phyloP scores from a whole-genome alignment of 2,329 filamentous ascomycete species.

The Scedosporium dehoogii region DNA sequence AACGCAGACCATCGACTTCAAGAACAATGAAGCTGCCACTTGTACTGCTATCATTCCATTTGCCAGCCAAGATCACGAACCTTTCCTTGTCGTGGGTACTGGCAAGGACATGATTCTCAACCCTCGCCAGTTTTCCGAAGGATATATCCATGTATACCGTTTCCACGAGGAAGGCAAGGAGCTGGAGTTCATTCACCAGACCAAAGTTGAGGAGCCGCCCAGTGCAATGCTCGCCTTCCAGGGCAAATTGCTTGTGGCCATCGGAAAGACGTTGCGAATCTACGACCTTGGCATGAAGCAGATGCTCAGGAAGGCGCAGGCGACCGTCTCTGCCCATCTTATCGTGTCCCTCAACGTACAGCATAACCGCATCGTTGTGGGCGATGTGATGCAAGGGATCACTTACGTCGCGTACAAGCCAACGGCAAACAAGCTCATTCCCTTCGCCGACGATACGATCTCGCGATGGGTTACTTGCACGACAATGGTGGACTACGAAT shows the following conservation, averaged over 20 bases:
- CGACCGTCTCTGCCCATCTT: constrained; percentile 67
- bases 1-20: constrained; percentile 68
- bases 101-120: constrained; percentile 79
- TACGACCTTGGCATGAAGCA: constrained; percentile 93
- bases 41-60: constrained; percentile 80
- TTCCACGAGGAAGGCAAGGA: constrained; percentile 80
- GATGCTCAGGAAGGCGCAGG: constrained; percentile 83
- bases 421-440: constrained; percentile 81
- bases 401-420: constrained; percentile 92
- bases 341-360: constrained; percentile 85
- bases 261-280: constrained; percentile 71
- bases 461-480: constrained; percentile 85
- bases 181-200: constrained; percentile 94
- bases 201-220: constrained; percentile 80
- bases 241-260: constrained; percentile 75
- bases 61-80: constrained; percentile 77
- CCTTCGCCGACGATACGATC: constrained; percentile 85
- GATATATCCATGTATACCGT: constrained; percentile 86
- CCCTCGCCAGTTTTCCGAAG: constrained; percentile 64
- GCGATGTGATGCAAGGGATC: constrained; percentile 85
- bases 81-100: constrained; percentile 88
- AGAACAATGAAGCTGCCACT: constrained; percentile 84
- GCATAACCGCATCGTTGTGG: constrained; percentile 82
- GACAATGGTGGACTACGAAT: constrained; percentile 96
- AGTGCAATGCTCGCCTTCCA: constrained; percentile 90